phyloP scores from a whole-genome alignment of 306 rosid genomes.

The Prunus dulcis region DNA sequence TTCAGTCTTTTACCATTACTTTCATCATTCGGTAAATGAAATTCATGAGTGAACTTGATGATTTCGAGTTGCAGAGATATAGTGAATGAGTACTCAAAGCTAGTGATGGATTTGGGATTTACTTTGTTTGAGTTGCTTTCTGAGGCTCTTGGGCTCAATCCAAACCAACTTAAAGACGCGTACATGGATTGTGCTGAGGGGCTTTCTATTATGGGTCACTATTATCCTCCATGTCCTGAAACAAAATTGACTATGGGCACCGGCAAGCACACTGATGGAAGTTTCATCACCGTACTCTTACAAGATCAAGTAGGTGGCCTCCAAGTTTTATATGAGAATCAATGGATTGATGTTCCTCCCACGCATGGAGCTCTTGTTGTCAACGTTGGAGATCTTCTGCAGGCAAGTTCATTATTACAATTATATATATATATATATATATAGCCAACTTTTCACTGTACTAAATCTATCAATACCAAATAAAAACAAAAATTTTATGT shows the following conservation, averaged over 20 bases:
- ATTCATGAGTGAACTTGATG: too few species aligned
- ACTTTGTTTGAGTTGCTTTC: conserved; percentile 13
- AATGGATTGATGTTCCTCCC: conserved; percentile 17
- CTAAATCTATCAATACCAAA: neutral
- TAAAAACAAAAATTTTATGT: neutral
- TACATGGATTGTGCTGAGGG: conserved; percentile 2
- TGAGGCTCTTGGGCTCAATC: conserved; percentile 9
- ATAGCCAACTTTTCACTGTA: neutral
- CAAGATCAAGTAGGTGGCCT: conserved; percentile 58
- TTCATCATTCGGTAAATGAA: too few species aligned
- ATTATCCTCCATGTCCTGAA: conserved; percentile 7
- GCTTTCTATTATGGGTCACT: neutral
- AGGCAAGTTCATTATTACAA: conserved; percentile 12
- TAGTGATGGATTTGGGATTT: conserved; percentile 33
- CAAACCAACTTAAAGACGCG: neutral
- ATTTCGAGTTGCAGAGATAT: neutral
- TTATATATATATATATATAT: neutral
- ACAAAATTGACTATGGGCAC: conserved; percentile 11
- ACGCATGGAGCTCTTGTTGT: conserved; percentile 14
- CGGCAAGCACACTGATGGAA: conserved; percentile 30
- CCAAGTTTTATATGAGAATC: conserved; percentile 29
- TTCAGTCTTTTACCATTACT: too few species aligned
- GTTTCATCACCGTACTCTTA: conserved; percentile 45
- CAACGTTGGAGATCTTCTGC: conserved; percentile 24
- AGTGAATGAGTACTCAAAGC: conserved; percentile 27